Evolutionary conservation across 129 eudicot genomes (phyloP).

Genomic region (Gnaphalium uliginosum): DNA sequence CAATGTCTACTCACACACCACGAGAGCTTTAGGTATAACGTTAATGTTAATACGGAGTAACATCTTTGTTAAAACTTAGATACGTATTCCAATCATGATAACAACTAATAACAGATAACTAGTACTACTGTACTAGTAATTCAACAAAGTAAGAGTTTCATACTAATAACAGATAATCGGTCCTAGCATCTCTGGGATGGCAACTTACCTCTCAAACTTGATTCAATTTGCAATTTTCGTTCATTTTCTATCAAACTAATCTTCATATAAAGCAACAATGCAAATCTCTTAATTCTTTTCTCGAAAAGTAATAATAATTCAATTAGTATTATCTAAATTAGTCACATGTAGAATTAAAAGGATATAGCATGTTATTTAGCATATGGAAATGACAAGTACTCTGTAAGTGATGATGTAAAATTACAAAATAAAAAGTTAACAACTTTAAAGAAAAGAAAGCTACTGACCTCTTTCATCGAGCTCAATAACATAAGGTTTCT

Average conservation of each 20-base stretch:
- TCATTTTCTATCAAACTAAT: background rate
- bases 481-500: slow-evolving; percentile 79
- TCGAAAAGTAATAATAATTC: no score
- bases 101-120: no score
- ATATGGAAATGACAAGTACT: background rate
- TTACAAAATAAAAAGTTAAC: background rate
- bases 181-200: no score
- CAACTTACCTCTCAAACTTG: background rate
- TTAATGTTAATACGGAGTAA: no score
- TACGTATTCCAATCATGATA: no score
- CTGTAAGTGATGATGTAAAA: background rate
- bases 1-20: background rate
- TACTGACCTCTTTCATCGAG: slow-evolving; percentile 84
- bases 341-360: background rate
- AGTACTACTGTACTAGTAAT: no score
- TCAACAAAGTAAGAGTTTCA: no score
- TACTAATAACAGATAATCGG: no score
- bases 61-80: background rate
- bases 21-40: background rate
- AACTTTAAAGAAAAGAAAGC: background rate
- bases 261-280: background rate
- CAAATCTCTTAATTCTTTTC: background rate
- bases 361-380: background rate
- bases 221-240: background rate
- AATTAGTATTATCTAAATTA: background rate